Evolutionary conservation across 306 rosid species (phyloP).

Genomic region (Macrotyloma uniflorum): DNA sequence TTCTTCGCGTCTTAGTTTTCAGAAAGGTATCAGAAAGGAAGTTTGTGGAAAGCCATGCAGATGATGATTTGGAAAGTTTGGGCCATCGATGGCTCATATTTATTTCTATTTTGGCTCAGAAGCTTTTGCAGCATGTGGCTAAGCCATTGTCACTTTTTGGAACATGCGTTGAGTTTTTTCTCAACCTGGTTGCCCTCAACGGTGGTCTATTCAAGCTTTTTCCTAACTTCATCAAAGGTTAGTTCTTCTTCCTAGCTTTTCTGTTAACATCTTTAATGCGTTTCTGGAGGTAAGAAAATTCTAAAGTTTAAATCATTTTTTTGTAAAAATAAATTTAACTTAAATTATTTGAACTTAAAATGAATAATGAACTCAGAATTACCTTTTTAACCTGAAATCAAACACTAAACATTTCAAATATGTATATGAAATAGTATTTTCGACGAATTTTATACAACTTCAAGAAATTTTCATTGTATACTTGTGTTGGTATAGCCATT

Average conservation of each 20-base stretch:
- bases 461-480: background rate
- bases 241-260: background rate
- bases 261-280: background rate
- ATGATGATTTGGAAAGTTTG: constrained; percentile 32
- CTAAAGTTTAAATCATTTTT: too few species aligned
- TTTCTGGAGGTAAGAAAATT: too few species aligned
- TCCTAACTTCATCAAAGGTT: constrained; percentile 45
- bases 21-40: constrained; percentile 33
- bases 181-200: constrained; percentile 46
- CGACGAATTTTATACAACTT: too few species aligned
- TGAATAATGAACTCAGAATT: too few species aligned
- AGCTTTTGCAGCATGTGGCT: constrained; percentile 38
- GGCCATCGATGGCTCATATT: constrained; percentile 49
- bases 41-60: constrained; percentile 38
- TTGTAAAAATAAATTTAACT: too few species aligned
- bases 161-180: constrained; percentile 18
- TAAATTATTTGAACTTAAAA: too few species aligned
- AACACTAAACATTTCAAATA: too few species aligned
- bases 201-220: constrained; percentile 33
- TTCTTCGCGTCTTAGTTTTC: constrained; percentile 35
- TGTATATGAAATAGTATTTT: too few species aligned
- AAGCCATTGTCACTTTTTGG: constrained; percentile 41
- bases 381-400: too few species aligned
- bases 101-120: constrained; percentile 50
- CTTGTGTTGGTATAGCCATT: background rate